Evolutionary conservation across 2,329 filamentous ascomycete species (phyloP).

Genomic region (Fusarium musae): DNA sequence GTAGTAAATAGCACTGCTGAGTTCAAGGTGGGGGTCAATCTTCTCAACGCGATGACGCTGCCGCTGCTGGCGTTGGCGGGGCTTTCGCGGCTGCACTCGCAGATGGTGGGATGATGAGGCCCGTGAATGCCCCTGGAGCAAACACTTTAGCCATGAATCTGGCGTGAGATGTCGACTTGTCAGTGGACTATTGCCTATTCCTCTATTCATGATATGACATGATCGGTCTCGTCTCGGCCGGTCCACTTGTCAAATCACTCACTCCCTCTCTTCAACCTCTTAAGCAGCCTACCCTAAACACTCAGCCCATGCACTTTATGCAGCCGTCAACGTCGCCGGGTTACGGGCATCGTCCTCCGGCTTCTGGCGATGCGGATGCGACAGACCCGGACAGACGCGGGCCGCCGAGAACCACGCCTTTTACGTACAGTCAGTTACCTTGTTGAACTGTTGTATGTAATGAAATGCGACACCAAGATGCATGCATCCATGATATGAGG

Average conservation of each 20-base stretch:
- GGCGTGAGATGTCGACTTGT: slow-evolving; percentile 19
- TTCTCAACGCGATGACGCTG: slow-evolving; percentile 34
- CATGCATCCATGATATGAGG: slow-evolving; percentile 8
- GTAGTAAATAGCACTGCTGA: slow-evolving; percentile 27
- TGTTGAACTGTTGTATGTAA: slow-evolving; percentile 5
- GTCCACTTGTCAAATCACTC: slow-evolving; percentile 6
- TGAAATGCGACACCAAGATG: background rate
- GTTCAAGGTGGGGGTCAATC: slow-evolving; percentile 36
- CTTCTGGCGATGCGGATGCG: slow-evolving; percentile 37
- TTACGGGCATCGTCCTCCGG: slow-evolving; percentile 24
- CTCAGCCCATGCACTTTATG: background rate
- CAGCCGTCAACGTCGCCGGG: slow-evolving; percentile 15
- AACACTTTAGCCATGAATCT: slow-evolving; percentile 18
- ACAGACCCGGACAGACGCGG: slow-evolving; percentile 31
- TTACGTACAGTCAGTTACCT: slow-evolving; percentile 18
- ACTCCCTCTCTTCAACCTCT: background rate
- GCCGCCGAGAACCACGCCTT: slow-evolving; percentile 13
- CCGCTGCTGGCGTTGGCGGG: slow-evolving; percentile 18
- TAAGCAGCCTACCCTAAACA: background rate
- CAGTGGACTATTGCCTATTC: background rate
- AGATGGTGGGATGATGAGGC: slow-evolving; percentile 36
- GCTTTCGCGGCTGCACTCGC: slow-evolving; percentile 35
- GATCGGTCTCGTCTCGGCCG: slow-evolving; percentile 28
- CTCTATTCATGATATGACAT: slow-evolving; percentile 11
- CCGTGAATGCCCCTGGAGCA: slow-evolving; percentile 22